Conservation (phyloP, 2,329 filamentous ascomycete genomes). For the Penicillium hesseltinei region DNA sequence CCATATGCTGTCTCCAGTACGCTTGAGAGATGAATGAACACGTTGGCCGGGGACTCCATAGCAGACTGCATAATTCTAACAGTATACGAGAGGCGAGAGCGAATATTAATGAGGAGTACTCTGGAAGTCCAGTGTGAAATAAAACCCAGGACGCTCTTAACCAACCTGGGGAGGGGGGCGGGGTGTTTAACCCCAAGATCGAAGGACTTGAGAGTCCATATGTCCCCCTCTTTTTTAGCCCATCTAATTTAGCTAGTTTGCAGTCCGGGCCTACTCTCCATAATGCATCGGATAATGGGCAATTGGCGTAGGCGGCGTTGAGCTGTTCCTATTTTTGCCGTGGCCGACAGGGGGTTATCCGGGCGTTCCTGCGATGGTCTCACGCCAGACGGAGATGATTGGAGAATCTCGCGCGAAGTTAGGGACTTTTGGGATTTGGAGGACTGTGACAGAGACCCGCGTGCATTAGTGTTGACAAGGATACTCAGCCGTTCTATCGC, state of each 20-base stretch:
- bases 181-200: neutral
- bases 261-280: neutral
- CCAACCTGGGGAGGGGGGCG: neutral
- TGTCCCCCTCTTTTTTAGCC: neutral
- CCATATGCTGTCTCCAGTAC: neutral
- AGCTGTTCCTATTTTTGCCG: neutral
- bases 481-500: neutral
- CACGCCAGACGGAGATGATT: neutral
- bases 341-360: neutral
- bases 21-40: neutral
- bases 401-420: neutral
- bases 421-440: neutral
- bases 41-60: neutral
- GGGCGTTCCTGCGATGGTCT: neutral
- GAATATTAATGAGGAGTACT: neutral
- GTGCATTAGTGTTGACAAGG: neutral
- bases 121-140: neutral
- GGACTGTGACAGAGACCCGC: neutral
- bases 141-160: neutral
- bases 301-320: neutral
- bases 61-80: neutral
- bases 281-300: neutral
- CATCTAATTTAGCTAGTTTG: neutral
- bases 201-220: neutral
- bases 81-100: neutral